Conservation (phyloP, 176 grass and related monocot genomes). For the Areca catechu region DNA sequence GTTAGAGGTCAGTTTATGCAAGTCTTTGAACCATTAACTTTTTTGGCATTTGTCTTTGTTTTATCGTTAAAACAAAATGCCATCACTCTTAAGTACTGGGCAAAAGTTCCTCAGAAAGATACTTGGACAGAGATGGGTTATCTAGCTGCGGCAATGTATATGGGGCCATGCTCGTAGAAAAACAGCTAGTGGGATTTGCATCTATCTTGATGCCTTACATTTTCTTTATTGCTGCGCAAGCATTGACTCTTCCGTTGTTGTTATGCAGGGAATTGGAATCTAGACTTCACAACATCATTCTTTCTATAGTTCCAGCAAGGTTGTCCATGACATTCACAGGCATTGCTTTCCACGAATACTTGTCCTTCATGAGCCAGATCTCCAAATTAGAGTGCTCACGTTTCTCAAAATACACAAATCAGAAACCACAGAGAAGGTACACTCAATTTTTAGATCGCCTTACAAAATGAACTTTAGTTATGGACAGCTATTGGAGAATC, state of each 20-base stretch:
- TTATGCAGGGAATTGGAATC: conserved; percentile 45
- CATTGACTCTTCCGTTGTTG: neutral
- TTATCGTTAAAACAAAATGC: too few relatives aligned
- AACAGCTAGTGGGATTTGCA: too few relatives aligned
- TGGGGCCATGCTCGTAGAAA: too few relatives aligned
- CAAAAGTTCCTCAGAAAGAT: too few relatives aligned
- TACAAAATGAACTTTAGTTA: conserved; percentile 1
- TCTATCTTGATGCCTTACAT: too few relatives aligned
- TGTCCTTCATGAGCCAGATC: conserved; percentile 62
- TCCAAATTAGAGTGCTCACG: conserved; percentile 58
- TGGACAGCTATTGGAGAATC: neutral
- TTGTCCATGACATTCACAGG: conserved; percentile 56
- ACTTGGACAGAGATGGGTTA: too few relatives aligned
- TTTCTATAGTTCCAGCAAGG: conserved; percentile 52
- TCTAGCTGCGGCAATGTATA: too few relatives aligned
- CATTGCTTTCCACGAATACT: conserved; percentile 70
- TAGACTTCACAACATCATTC: conserved; percentile 40
- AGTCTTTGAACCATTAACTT: too few relatives aligned
- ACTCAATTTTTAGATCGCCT: neutral
- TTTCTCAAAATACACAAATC: conserved; percentile 35
- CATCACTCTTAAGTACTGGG: too few relatives aligned
- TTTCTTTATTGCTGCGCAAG: conserved; percentile 5
- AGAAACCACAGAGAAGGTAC: conserved; percentile 50
- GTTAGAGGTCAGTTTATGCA: too few relatives aligned
- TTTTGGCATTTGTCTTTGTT: too few relatives aligned